Base-by-base conservation (phyloP, 1,284 basidiomycete species). In the Vanrija sp. region DNA sequence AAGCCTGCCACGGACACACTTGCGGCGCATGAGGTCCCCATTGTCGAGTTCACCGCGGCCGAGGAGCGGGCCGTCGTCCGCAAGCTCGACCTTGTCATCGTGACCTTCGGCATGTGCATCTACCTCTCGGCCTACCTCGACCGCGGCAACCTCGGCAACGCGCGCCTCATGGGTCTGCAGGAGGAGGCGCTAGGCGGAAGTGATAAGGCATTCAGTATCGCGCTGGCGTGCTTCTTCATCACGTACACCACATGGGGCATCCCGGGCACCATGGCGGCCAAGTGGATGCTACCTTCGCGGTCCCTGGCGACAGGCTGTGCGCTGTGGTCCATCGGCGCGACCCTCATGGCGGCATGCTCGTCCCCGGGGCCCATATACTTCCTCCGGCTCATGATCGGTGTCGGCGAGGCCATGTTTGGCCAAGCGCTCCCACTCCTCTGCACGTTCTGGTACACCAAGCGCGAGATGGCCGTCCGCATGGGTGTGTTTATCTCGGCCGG, bases 401-500 rank as follows among this genome's bases (percentile, higher is more conserved):
- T 72, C 8, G 69, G 70, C 18, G 66, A 67, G 41, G 56, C 67
- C 3, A 47, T 59, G 38, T 72, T 72, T 24, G 67, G 67, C 8
- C 64, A 64, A 50, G 56, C 63, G 1, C 60, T 70, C 37, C 63
- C 61, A 0, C 49, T 67, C 6, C 51, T 57, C 41, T 59, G 56
- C 31, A 56, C 58, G 2, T 56, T 54, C 44, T 73, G 64, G 65
- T 75, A 75, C 62, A 66, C 51, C 14, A 66, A 66, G 37, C 49
- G 53, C 9, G 75, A 76, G 53, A 51, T 75, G 19, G 65, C 69
- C 7, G 67, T 66, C 35, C 63, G 74, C 0, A 53, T 71, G 43
- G 65, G 63, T 4, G 31, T 71, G 3, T 75, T 71, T 64, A 75
- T 75, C 45, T 60, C 60, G 2, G 72, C 69, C 12, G 69, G 67